A percentile compares a stretch with the other conserved stretches of the same genome.
Evolutionary conservation across 2,329 filamentous ascomycete species (phyloP).

Genomic region (Drechslerella dactyloides): DNA sequence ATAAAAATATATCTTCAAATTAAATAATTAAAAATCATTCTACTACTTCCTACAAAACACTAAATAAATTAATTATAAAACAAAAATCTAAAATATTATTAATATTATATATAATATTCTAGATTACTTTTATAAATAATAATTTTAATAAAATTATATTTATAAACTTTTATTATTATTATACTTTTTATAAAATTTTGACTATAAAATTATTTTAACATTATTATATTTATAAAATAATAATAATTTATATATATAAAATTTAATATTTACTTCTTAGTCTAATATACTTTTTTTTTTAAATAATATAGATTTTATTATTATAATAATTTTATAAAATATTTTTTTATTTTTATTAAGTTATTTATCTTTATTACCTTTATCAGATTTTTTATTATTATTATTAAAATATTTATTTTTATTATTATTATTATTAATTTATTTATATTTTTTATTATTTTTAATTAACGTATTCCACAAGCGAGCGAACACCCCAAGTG

Average conservation of each 20-base stretch:
- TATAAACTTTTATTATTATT: neutral
- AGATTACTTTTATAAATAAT: neutral
- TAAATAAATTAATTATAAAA: neutral
- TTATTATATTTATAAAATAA: neutral
- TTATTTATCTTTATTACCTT: no score
- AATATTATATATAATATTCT: no score
- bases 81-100: neutral
- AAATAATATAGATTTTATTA: conserved; percentile 2
- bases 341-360: neutral
- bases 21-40: no score
- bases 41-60: neutral
- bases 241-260: neutral
- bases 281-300: conserved; percentile 15
- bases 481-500: no score
- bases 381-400: neutral
- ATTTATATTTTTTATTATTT: neutral
- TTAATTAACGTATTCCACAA: no score
- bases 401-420: neutral
- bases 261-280: conserved; percentile 6
- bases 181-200: neutral
- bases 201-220: neutral
- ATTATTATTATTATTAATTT: neutral
- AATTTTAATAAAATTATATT: neutral
- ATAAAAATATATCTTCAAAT: neutral
- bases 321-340: neutral